These are phyloP conservation scores for Phytomonas francai DNA, from an alignment of 208 protist genomes.

Conservation along the genomic window DNA sequence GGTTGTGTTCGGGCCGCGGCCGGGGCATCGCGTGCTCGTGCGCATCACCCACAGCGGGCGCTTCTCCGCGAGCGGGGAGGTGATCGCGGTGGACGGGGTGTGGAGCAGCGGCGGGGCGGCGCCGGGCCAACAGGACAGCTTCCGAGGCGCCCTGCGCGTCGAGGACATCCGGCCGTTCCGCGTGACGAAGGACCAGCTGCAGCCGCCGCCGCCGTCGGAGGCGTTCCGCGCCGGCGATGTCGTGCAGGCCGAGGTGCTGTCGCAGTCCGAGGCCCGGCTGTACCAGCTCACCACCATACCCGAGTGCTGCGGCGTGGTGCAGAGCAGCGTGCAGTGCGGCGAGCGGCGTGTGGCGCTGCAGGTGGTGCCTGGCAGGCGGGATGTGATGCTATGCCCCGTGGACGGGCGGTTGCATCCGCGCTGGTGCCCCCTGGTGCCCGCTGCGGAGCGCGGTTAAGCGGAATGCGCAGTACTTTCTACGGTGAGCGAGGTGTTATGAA, in stretches of 20 bases:
- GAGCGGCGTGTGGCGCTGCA: constrained; percentile 20
- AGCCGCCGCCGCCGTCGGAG: constrained; percentile 36
- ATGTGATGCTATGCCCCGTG: constrained; percentile 39
- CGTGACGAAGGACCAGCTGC: constrained; percentile 40
- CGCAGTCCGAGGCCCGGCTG: constrained; percentile 70
- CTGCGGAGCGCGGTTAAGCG: too few relatives aligned
- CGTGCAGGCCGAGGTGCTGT: constrained; percentile 62
- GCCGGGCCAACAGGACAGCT: constrained; percentile 11
- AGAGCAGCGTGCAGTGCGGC: constrained; percentile 17
- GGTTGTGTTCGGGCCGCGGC: constrained; percentile 47
- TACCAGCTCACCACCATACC: constrained; percentile 63
- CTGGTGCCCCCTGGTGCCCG: constrained; percentile 56
- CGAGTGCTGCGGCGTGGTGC: constrained; percentile 53
- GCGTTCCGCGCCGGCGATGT: constrained; percentile 59
- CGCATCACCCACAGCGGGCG: constrained; percentile 52
- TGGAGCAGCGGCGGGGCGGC: constrained; percentile 33
- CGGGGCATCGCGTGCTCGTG: constrained; percentile 49
- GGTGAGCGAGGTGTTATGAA: too few relatives aligned
- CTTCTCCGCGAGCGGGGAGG: constrained; percentile 51
- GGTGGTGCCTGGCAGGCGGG: constrained; percentile 43
- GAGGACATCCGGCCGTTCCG: constrained; percentile 73
- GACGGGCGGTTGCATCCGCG: constrained; percentile 32
- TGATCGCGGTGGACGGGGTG: constrained; percentile 54
- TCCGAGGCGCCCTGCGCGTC: constrained; percentile 56
- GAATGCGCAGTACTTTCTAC: too few relatives aligned